Conservation (phyloP, 2,329 filamentous ascomycete species). For the Epichloe coenophiala region DNA sequence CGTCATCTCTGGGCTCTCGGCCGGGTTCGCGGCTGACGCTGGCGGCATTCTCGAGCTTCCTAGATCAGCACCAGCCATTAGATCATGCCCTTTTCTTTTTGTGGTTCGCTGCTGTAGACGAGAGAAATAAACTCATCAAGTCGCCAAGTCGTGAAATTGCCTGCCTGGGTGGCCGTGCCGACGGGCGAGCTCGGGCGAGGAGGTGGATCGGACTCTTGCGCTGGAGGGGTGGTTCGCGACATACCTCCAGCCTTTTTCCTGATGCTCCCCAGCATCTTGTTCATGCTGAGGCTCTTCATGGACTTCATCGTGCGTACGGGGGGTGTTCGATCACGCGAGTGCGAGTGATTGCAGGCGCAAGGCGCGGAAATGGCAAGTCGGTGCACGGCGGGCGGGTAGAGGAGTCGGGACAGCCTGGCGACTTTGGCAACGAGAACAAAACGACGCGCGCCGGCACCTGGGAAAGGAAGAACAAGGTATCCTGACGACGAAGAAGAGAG, state of each 20-base stretch:
- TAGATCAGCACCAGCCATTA: not conserved
- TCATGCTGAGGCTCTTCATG: slow-evolving; percentile 41
- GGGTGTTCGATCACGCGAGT: not conserved
- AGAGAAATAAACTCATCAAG: not conserved
- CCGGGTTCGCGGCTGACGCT: slow-evolving; percentile 16
- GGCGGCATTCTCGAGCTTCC: slow-evolving; percentile 4
- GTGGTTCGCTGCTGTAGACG: too few species aligned
- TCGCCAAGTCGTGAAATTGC: not conserved
- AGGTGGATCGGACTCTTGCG: not conserved
- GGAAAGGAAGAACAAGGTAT: not conserved
- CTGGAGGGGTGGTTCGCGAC: not conserved
- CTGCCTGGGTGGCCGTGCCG: not conserved
- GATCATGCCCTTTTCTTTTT: not conserved
- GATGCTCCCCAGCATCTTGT: slow-evolving; percentile 42
- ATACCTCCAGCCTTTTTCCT: slow-evolving; percentile 30
- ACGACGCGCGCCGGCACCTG: not conserved
- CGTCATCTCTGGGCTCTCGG: slow-evolving; percentile 53
- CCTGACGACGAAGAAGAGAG: too few species aligned
- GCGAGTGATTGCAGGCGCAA: not conserved
- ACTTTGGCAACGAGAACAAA: not conserved
- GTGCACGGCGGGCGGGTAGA: too few species aligned
- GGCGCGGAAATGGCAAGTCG: not conserved
- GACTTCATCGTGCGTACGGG: slow-evolving; percentile 20
- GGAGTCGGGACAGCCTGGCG: not conserved
- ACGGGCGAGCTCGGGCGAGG: not conserved